phyloP scores from a whole-genome alignment of 2,329 filamentous ascomycete genomes.

The Colletotrichum lupini region DNA sequence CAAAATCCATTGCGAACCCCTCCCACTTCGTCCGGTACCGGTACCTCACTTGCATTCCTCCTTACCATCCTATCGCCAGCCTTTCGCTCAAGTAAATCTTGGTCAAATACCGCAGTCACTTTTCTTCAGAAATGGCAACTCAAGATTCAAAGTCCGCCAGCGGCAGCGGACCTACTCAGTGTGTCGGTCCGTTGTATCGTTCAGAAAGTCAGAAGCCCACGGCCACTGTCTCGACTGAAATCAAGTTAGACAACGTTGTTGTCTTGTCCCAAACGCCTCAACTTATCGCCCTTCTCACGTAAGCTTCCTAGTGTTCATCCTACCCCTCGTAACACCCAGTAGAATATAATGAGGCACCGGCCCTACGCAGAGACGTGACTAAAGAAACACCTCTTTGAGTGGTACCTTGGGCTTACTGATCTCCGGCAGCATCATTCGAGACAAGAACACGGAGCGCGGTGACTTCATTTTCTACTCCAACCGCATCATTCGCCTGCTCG shows the following conservation, averaged over 20 bases:
- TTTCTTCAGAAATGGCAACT: slow-evolving; percentile 11
- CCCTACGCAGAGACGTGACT: neutral
- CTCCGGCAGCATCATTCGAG: slow-evolving; percentile 85
- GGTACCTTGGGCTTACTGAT: slow-evolving; percentile 28
- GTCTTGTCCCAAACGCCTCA: slow-evolving; percentile 94
- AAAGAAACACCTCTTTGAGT: neutral
- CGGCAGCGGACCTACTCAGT: slow-evolving; percentile 58
- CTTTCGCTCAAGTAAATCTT: neutral
- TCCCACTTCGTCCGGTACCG: neutral
- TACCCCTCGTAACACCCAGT: neutral
- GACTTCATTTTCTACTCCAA: slow-evolving; percentile 99
- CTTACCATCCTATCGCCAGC: neutral
- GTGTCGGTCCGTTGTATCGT: slow-evolving; percentile 84
- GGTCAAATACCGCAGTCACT: neutral
- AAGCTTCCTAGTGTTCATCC: slow-evolving; percentile 54
- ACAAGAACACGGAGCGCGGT: slow-evolving; percentile 87
- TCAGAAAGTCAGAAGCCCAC: slow-evolving; percentile 82
- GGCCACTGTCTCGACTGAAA: slow-evolving; percentile 87
- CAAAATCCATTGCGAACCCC: neutral
- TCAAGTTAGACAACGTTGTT: slow-evolving; percentile 87
- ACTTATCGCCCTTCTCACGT: slow-evolving; percentile 97
- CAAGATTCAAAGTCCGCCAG: slow-evolving; percentile 19
- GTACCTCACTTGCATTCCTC: neutral
- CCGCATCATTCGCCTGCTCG: slow-evolving; percentile 93
- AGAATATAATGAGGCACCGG: neutral